phyloP scores from a whole-genome alignment of 2,329 filamentous ascomycete species.

The Sporothrix variecibatus region DNA sequence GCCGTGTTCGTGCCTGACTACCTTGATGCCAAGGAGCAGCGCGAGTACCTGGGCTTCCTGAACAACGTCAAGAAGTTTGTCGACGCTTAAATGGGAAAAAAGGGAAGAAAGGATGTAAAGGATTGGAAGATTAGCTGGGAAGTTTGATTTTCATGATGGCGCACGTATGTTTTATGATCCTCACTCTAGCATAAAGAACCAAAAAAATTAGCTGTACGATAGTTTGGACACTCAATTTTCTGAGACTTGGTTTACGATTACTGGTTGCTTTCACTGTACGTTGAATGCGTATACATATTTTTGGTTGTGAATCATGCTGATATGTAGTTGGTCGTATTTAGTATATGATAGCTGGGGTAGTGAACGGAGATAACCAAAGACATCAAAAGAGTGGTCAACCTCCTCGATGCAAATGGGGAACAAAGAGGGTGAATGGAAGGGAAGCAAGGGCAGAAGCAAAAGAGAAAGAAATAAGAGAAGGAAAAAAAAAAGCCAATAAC shows the following conservation, averaged over 20 bases:
- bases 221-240: not conserved
- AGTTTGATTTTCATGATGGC: conserved; percentile 4
- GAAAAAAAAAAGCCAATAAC: not conserved
- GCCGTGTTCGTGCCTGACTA: conserved; percentile 93
- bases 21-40: conserved; percentile 98
- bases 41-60: conserved; percentile 92
- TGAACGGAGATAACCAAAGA: conserved; percentile 8
- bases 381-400: not conserved
- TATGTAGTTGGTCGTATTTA: not conserved
- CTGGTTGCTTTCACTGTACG: not conserved
- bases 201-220: not conserved
- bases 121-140: not conserved
- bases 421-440: not conserved
- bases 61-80: conserved; percentile 84
- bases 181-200: conserved; percentile 23
- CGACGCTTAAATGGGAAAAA: conserved; percentile 55
- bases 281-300: not conserved
- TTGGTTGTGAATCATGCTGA: not conserved
- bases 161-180: conserved; percentile 24
- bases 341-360: not conserved
- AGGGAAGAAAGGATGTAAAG: not conserved
- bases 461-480: too few species aligned
- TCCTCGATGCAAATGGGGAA: not conserved
- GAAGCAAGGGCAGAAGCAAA: not conserved
- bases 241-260: not conserved